Base-by-base conservation (phyloP, 2,329 filamentous ascomycete species). In the Periconia macrospinosa region DNA sequence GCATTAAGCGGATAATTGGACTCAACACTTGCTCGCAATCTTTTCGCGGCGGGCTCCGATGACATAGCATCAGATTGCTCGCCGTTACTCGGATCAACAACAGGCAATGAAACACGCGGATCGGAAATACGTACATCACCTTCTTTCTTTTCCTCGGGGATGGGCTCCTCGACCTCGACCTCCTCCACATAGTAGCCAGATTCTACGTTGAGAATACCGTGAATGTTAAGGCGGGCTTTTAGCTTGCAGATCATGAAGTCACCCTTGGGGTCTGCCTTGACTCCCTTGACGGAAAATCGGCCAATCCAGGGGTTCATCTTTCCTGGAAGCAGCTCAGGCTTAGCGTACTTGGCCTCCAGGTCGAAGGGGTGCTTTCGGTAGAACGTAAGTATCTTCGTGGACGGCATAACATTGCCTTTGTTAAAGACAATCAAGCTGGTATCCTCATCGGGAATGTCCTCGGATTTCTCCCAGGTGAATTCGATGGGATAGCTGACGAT, bases 181-280 rank as follows among this genome's bases (percentile, higher is more conserved):
- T 99, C 94, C 81, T 99, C 94, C 50, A 99, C 94, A 69, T 91
- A 97, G 82, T 99, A 99, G 56, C 92, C 94, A 59, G 87, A 92
- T 81, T 99, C 94, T 37, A 99, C 89, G 73, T 97, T 97, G 62
- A 99, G 82, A 55, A 99, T 86, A 75, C 94, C 94, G 80, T 97
- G 92, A 60, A 97, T 85, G 79, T 99, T 99, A 52, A 99, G 85
- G 60, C 94, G 88, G 45, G 94, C 93, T 85, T 97, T 97, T 58
- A 99, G 87, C 82, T 99, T 99, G 88, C 94, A 99, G 70, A 97
- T 95, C 93, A 99, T 97, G 77, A 97, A 99, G 74, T 97, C 94
- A 56, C 95, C 91, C 74, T 94, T 92, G 62, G 87, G 85, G 71
- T 96, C 91, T 41, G 91, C 89, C 84, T 97, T 92, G 71, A 99